Conservation (phyloP, 2,329 filamentous ascomycete genomes). For the Hypoxylon sp. region DNA sequence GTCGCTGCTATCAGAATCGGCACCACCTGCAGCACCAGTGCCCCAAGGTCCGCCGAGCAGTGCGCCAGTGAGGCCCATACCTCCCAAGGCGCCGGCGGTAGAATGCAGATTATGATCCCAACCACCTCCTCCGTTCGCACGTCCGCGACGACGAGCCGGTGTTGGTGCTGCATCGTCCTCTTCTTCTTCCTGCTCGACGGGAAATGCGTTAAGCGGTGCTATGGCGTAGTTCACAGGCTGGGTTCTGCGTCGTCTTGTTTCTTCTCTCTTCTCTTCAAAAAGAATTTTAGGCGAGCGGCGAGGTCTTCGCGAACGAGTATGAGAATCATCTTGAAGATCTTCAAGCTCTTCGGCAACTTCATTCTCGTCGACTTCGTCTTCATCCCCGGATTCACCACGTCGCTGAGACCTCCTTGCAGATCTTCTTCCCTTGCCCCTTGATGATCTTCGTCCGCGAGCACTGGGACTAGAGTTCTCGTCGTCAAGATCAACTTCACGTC, state of each 20-base stretch:
- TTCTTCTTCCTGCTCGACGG: slow-evolving; percentile 82
- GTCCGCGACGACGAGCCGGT: slow-evolving; percentile 76
- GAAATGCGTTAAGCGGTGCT: slow-evolving; percentile 78
- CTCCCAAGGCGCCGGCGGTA: slow-evolving; percentile 93
- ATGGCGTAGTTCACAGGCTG: slow-evolving; percentile 90
- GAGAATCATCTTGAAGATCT: slow-evolving; percentile 65
- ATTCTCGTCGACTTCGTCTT: slow-evolving; percentile 72
- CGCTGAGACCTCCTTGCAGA: slow-evolving; percentile 65
- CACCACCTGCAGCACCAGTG: slow-evolving; percentile 76
- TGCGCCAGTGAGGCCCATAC: slow-evolving; percentile 80
- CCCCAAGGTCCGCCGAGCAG: slow-evolving; percentile 83
- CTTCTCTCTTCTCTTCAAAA: slow-evolving; percentile 70
- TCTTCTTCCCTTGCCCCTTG: slow-evolving; percentile 57
- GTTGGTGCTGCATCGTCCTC: slow-evolving; percentile 78
- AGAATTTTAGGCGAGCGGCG: slow-evolving; percentile 70
- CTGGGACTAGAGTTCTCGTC: slow-evolving; percentile 66
- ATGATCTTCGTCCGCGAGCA: slow-evolving; percentile 63
- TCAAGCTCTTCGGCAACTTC: slow-evolving; percentile 77
- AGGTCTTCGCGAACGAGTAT: slow-evolving; percentile 65
- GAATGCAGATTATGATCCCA: slow-evolving; percentile 90
- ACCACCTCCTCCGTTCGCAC: slow-evolving; percentile 69
- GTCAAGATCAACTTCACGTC: slow-evolving; percentile 51
- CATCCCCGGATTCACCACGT: slow-evolving; percentile 68
- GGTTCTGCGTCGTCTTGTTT: slow-evolving; percentile 67
- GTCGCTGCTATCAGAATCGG: slow-evolving; percentile 96